Conservation (phyloP, 2,329 filamentous ascomycete genomes). For the Dactylellina sp. region DNA sequence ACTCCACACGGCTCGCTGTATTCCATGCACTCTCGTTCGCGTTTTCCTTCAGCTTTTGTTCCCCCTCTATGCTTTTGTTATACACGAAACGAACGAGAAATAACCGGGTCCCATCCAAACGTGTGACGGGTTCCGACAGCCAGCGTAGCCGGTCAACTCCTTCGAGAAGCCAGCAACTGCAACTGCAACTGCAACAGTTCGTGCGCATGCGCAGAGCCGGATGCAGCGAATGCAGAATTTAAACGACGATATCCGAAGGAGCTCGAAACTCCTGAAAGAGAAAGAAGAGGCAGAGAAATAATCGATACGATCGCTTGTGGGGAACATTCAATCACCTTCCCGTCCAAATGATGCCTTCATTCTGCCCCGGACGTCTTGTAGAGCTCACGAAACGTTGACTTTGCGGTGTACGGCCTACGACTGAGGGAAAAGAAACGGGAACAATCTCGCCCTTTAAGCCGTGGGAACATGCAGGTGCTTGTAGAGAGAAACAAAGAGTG, state of each 20-base stretch:
- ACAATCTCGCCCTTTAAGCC: no score
- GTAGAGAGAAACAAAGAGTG: no score
- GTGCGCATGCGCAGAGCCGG: no score
- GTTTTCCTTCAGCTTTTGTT: neutral
- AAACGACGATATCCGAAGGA: constrained; percentile 34
- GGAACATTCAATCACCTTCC: neutral
- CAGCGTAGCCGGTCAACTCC: constrained; percentile 10
- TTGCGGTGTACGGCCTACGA: neutral
- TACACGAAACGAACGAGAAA: constrained; percentile 35
- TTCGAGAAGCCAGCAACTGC: constrained; percentile 27
- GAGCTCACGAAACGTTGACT: no score
- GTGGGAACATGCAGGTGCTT: no score
- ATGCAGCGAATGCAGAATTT: constrained; percentile 1
- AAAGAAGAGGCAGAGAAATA: neutral
- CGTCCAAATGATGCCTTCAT: neutral
- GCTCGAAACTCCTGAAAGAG: constrained; percentile 24
- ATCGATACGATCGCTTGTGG: neutral
- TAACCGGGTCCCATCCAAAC: constrained; percentile 40
- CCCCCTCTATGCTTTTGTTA: neutral
- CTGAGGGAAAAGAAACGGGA: neutral
- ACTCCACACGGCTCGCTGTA: constrained; percentile 27
- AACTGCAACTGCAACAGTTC: no score
- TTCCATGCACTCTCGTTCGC: constrained; percentile 25
- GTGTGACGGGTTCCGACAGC: constrained; percentile 6
- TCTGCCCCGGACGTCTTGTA: no score